Percentiles rank a stretch among this genome's conserved stretches.
phyloP scores from a whole-genome alignment of 306 rosid species.

The Prosopis cineraria region DNA sequence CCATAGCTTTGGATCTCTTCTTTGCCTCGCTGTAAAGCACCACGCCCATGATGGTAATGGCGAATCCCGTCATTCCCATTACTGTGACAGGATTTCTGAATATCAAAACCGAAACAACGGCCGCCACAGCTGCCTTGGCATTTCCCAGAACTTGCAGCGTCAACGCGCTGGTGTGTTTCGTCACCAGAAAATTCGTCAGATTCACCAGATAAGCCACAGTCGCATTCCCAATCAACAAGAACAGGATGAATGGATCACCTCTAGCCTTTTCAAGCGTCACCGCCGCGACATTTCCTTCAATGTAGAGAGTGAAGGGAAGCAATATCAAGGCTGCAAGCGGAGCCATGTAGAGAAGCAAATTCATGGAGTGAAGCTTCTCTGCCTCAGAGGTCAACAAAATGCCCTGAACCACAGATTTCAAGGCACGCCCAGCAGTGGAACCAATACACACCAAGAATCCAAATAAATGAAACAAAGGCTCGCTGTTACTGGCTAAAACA shows the following conservation, averaged over 20 bases:
- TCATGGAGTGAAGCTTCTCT: conserved; percentile 95
- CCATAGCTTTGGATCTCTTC: conserved; percentile 77
- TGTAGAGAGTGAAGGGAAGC: conserved; percentile 74
- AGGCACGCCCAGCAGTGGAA: conserved; percentile 88
- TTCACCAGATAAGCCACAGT: conserved; percentile 96
- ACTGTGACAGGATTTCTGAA: conserved; percentile 84
- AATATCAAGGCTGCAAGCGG: conserved; percentile 79
- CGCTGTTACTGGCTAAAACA: conserved; percentile 78
- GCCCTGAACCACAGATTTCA: conserved; percentile 92
- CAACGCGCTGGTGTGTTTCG: conserved; percentile 91
- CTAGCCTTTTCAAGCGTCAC: conserved; percentile 58
- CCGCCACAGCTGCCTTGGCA: conserved; percentile 92
- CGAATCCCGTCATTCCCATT: conserved; percentile 88
- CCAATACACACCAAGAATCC: conserved; percentile 83
- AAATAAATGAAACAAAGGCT: conserved; percentile 75
- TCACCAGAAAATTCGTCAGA: conserved; percentile 81
- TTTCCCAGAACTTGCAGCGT: conserved; percentile 92
- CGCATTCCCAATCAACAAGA: conserved; percentile 77
- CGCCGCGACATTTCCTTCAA: conserved; percentile 74
- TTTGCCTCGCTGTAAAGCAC: conserved; percentile 91
- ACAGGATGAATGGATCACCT: conserved; percentile 59
- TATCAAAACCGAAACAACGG: conserved; percentile 87
- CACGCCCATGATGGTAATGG: conserved; percentile 80
- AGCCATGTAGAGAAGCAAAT: conserved; percentile 88
- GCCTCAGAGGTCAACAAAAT: conserved; percentile 70